phyloP scores from a whole-genome alignment of 495 filamentous ascomycete genomes.

The Penicillium mononematosum region DNA sequence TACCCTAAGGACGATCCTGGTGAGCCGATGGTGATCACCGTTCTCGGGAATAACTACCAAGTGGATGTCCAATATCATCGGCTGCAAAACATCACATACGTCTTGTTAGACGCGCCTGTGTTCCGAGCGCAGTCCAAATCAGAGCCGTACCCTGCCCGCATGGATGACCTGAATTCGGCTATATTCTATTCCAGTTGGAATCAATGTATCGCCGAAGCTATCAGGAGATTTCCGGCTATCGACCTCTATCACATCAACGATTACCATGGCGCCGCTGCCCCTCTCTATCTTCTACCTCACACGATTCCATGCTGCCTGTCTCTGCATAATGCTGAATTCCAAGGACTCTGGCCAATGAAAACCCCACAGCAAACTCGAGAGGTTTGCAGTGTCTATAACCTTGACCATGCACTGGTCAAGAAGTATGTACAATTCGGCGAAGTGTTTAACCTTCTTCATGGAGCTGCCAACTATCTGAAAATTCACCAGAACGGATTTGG shows the following conservation, averaged over 20 bases:
- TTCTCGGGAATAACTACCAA: conserved; percentile 62
- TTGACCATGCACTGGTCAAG: conserved; percentile 39
- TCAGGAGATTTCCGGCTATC: conserved; percentile 56
- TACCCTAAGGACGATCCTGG: conserved; percentile 60
- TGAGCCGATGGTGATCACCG: conserved; percentile 61
- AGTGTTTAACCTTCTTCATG: conserved; percentile 72
- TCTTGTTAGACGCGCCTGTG: conserved; percentile 68
- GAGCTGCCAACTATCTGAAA: conserved; percentile 68
- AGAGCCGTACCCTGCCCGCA: conserved; percentile 68
- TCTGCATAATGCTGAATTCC: conserved; percentile 70
- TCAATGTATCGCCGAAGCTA: conserved; percentile 62
- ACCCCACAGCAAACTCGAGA: conserved; percentile 62
- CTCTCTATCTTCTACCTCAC: conserved; percentile 65
- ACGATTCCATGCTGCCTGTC: conserved; percentile 49
- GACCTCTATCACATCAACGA: conserved; percentile 84
- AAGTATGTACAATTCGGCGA: conserved; percentile 60
- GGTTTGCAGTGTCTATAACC: conserved; percentile 69
- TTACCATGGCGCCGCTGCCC: conserved; percentile 72
- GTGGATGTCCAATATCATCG: conserved; percentile 66
- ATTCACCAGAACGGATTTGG: conserved; percentile 73
- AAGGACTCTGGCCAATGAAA: conserved; percentile 72
- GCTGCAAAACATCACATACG: conserved; percentile 68
- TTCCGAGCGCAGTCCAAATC: conserved; percentile 68
- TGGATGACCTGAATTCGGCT: conserved; percentile 70
- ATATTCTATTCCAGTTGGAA: conserved; percentile 76